Conservation (phyloP, 2,329 filamentous ascomycete species). For the Cladosporium oxysporum region DNA sequence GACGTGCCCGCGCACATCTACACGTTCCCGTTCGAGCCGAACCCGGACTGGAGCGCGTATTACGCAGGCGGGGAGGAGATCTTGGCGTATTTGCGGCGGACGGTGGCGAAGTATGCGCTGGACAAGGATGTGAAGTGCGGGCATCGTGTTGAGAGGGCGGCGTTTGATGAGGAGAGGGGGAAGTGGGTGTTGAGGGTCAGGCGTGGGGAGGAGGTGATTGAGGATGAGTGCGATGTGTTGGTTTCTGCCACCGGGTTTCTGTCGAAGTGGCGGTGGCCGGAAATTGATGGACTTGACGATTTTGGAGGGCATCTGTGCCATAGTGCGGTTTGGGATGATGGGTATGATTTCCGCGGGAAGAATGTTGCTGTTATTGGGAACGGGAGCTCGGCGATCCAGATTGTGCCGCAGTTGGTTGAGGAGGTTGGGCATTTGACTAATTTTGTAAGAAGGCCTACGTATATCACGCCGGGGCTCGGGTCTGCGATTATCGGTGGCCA, state of each 20-base stretch:
- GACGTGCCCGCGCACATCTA: slow-evolving; percentile 45
- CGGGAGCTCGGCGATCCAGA: slow-evolving; percentile 44
- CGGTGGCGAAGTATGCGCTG: slow-evolving; percentile 43
- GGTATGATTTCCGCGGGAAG: slow-evolving; percentile 35
- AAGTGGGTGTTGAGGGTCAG: slow-evolving; percentile 41
- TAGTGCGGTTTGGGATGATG: slow-evolving; percentile 37
- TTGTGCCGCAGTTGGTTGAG: slow-evolving; percentile 39
- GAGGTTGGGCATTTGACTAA: slow-evolving; percentile 36
- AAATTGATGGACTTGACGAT: slow-evolving; percentile 37
- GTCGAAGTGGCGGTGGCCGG: slow-evolving; percentile 36
- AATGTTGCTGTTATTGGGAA: slow-evolving; percentile 37
- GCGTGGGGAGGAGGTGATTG: slow-evolving; percentile 29
- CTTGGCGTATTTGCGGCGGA: slow-evolving; percentile 43
- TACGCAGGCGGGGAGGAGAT: slow-evolving; percentile 46
- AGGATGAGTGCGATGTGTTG: slow-evolving; percentile 39
- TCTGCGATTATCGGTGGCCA: slow-evolving; percentile 33
- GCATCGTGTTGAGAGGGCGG: slow-evolving; percentile 39
- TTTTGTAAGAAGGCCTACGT: slow-evolving; percentile 39
- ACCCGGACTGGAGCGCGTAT: slow-evolving; percentile 46
- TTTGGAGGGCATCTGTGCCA: slow-evolving; percentile 42
- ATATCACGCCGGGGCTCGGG: slow-evolving; percentile 36
- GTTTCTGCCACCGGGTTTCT: slow-evolving; percentile 36
- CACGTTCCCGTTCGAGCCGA: slow-evolving; percentile 46
- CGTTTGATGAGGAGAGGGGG: slow-evolving; percentile 40
- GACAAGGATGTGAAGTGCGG: slow-evolving; percentile 43